Percentiles rank a stretch among this genome's conserved stretches.
Conservation (phyloP, 2,329 filamentous ascomycete species). For the Conoideocrella luteorostrata region DNA sequence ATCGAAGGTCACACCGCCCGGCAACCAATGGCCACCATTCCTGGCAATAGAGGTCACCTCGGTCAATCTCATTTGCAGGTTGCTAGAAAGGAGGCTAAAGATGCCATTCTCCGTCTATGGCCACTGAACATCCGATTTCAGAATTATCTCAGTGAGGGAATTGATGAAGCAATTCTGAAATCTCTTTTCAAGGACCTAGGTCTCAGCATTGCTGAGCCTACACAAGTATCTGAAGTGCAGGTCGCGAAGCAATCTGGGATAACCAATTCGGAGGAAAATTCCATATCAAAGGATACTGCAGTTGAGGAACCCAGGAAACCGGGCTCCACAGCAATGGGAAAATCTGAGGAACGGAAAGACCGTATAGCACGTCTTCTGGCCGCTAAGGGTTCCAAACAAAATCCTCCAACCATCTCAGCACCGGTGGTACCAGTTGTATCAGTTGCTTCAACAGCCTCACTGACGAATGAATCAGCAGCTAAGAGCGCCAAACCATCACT, state of each 20-base stretch:
- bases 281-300: too few relatives aligned
- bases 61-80: slow-evolving; percentile 21
- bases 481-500: slow-evolving; percentile 21
- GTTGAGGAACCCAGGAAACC: background rate
- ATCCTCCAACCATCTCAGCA: slow-evolving; percentile 15
- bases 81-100: slow-evolving; percentile 54
- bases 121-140: slow-evolving; percentile 65
- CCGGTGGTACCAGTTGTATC: slow-evolving; percentile 8
- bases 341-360: slow-evolving; percentile 62
- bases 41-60: background rate
- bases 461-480: background rate
- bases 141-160: slow-evolving; percentile 66
- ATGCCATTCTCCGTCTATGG: slow-evolving; percentile 59
- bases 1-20: background rate
- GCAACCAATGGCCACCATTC: background rate
- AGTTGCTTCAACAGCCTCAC: slow-evolving; percentile 4
- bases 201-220: slow-evolving; percentile 35
- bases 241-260: background rate
- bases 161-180: slow-evolving; percentile 57
- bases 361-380: slow-evolving; percentile 70
- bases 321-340: slow-evolving; percentile 15
- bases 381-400: slow-evolving; percentile 56
- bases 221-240: background rate
- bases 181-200: slow-evolving; percentile 63
- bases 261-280: background rate